Percentiles rank a stretch among this genome's conserved stretches.
Evolutionary conservation across 441 rosid genomes (phyloP).

Genomic region (Euphorbia schlechtendalii): DNA sequence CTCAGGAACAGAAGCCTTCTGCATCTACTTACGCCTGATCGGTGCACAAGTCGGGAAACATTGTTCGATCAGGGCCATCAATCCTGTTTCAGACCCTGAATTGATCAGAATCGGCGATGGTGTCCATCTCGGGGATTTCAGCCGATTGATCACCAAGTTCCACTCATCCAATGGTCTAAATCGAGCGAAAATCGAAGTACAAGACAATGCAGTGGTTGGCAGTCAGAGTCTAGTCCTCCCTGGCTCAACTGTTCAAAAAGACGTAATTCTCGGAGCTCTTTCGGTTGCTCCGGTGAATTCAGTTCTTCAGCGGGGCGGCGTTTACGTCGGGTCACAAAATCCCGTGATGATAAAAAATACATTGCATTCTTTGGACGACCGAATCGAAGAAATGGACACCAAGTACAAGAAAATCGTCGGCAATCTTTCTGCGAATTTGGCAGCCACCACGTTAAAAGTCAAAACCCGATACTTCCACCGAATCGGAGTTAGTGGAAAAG

Average conservation of each 20-base stretch:
- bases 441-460: constrained; percentile 58
- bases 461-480: constrained; percentile 64
- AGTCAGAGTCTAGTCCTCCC: constrained; percentile 65
- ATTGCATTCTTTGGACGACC: constrained; percentile 53
- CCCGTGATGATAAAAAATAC: constrained; percentile 64
- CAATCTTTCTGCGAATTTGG: constrained; percentile 53
- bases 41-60: constrained; percentile 54
- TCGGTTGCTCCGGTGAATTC: constrained; percentile 57
- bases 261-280: constrained; percentile 63
- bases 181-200: constrained; percentile 36
- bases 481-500: constrained; percentile 56
- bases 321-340: constrained; percentile 53
- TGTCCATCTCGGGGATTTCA: constrained; percentile 68
- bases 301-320: constrained; percentile 49
- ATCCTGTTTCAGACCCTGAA: constrained; percentile 51
- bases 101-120: constrained; percentile 44
- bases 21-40: constrained; percentile 46
- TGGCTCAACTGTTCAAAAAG: constrained; percentile 38
- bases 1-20: constrained; percentile 66
- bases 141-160: constrained; percentile 46
- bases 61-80: constrained; percentile 66
- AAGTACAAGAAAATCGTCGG: constrained; percentile 62
- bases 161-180: constrained; percentile 37
- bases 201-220: constrained; percentile 58
- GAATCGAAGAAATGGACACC: constrained; percentile 69